Percentiles rank a stretch among this genome's conserved stretches.
Conservation (phyloP, 768 basidiomycete genomes). For the Boletus vermiculosoides region DNA sequence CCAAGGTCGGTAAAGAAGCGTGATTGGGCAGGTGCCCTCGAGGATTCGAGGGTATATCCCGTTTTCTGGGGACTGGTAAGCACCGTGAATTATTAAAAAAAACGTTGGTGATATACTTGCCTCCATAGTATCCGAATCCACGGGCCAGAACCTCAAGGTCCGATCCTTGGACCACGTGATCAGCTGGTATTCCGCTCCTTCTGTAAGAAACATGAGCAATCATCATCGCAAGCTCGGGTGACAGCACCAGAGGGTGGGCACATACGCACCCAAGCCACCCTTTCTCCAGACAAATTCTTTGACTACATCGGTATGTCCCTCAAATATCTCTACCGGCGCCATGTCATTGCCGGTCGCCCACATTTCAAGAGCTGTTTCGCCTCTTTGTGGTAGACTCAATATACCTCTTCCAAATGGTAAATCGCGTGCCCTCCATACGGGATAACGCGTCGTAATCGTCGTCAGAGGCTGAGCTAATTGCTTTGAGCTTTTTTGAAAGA, state of each 20-base stretch:
- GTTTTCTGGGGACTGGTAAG: conserved; percentile 43
- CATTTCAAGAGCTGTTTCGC: conserved; percentile 83
- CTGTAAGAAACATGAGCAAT: conserved; percentile 23
- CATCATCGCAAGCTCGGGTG: background rate
- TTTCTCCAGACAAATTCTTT: conserved; percentile 98
- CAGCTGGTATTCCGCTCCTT: conserved; percentile 56
- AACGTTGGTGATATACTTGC: conserved; percentile 34
- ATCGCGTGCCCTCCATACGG: conserved; percentile 92
- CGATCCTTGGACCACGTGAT: conserved; percentile 90
- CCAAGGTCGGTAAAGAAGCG: conserved; percentile 21
- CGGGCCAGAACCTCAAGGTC: conserved; percentile 88
- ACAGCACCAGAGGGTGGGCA: background rate
- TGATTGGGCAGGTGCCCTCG: conserved; percentile 25
- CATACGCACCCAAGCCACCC: conserved; percentile 49
- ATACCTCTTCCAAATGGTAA: conserved; percentile 91
- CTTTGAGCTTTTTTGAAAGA: conserved; percentile 8
- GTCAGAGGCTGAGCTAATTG: conserved; percentile 39
- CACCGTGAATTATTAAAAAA: background rate
- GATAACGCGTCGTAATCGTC: conserved; percentile 73
- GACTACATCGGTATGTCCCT: conserved; percentile 90
- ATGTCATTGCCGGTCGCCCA: conserved; percentile 44
- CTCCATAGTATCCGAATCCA: conserved; percentile 68
- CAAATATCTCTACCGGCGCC: conserved; percentile 67
- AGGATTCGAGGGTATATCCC: conserved; percentile 39
- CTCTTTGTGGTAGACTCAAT: conserved; percentile 84